Base-by-base conservation (phyloP, 163 green algal species). In the Scenedesmus sp. region DNA sequence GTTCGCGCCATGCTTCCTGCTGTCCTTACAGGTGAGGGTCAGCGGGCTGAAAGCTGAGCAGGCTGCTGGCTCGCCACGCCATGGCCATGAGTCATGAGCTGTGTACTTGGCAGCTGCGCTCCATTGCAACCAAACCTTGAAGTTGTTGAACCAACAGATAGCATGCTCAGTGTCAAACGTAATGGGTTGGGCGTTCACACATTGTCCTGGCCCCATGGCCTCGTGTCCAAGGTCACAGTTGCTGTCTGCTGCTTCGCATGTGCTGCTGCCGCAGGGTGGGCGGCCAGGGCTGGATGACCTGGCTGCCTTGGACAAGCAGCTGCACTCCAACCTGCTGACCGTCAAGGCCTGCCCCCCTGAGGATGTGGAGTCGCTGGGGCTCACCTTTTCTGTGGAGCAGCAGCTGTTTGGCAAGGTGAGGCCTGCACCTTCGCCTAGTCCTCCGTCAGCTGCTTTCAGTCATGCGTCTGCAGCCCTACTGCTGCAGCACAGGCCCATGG, bases 1-100 rank as follows among this genome's bases (percentile, higher is more conserved):
- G 3, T 94, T 99, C 49, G 97, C 98, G 7, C 96, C 96, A 37
- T 98, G 98, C 92, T 99, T 99, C 91, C 93, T 98, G 44, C 87
- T 92, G 30, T 59, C 90, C 1, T 90, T 98, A 51, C 94, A 97
- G 93, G 94, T 95, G 83, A 15, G 87, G 2, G 6, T 33, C 49
- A 46, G 49, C 49, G 15, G 65, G 30, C 65, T 40, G 6, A 7
- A 37, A 20, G 1, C 6, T 20, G 4, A 37, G 65, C 7, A 37
- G 24, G 26, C 24, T 76, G 87, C 87, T 70, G 46, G 46, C 44
- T 56, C n/a, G n/a, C n/a, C n/a, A 33, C 44, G 72, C 72, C 30
- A 72, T 86, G 16, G 42, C 43, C 20, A 59, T 35, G n/a, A n/a
- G n/a, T n/a, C n/a, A n/a, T 76, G 30, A 76, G 65, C 65, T 70